A percentile compares a stretch with the other conserved stretches of the same genome.
Evolutionary conservation across 106 monocot species (phyloP).

Genomic region (Dendrobium chrysotoxum): DNA sequence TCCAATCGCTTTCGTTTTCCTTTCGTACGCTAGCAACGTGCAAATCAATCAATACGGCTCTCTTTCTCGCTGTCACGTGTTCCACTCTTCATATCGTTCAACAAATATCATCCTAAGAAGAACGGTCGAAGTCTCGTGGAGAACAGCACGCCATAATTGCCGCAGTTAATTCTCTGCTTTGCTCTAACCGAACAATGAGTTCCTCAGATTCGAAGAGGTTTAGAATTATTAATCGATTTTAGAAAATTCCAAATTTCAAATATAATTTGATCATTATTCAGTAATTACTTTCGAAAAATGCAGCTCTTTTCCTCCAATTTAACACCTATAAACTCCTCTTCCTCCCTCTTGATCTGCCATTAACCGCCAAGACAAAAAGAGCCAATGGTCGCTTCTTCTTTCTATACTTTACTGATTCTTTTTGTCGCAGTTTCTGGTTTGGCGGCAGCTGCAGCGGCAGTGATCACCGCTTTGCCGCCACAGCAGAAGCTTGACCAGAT

Average conservation of each 20-base stretch:
- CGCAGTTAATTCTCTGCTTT: neutral
- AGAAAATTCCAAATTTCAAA: neutral
- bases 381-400: slow-evolving; percentile 5
- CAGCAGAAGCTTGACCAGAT: slow-evolving; percentile 60
- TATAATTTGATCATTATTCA: neutral
- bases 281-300: neutral
- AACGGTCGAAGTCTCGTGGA: neutral
- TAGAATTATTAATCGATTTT: neutral
- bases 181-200: neutral
- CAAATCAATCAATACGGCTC: neutral
- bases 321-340: slow-evolving; percentile 6
- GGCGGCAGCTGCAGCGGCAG: neutral
- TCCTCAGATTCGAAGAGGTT: neutral
- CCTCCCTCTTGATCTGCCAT: neutral
- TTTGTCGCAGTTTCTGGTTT: neutral
- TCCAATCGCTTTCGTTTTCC: neutral
- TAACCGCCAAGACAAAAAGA: neutral
- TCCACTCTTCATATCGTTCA: neutral
- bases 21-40: neutral
- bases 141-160: neutral
- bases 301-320: neutral
- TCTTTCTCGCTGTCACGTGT: neutral
- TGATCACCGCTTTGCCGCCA: neutral
- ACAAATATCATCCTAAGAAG: neutral
- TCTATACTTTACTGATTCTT: neutral